phyloP scores from a whole-genome alignment of 139 green algal species.

The Monoraphidium neglectum region DNA sequence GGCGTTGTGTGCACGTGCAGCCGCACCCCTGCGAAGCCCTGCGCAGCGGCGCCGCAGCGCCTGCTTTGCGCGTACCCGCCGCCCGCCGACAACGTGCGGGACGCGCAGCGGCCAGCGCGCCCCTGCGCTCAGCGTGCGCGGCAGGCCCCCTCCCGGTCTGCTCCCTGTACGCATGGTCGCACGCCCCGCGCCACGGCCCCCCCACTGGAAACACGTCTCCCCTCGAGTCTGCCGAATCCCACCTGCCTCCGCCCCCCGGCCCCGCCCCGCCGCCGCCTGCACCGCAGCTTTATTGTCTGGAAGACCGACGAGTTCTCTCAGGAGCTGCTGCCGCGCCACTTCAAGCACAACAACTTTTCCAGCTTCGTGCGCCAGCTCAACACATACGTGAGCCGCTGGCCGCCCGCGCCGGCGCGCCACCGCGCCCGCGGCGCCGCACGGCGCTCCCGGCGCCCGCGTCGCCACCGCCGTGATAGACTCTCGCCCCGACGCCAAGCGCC shows the following conservation, averaged over 20 bases:
- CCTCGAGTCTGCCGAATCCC: not conserved
- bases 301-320: constrained; percentile 89
- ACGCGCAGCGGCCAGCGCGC: not conserved
- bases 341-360: constrained; percentile 99
- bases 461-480: no score
- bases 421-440: no score
- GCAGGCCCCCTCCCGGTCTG: not conserved
- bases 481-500: no score
- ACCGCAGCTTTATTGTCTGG: constrained; percentile 91
- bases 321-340: constrained; percentile 90
- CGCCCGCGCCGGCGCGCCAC: no score
- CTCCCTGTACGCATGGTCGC: not conserved
- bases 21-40: not conserved
- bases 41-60: not conserved
- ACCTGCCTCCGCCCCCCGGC: not conserved
- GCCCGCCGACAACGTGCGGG: not conserved
- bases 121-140: not conserved
- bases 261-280: no score
- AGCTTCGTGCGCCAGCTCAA: constrained; percentile 97
- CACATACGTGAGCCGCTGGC: constrained; percentile 81
- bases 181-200: no score
- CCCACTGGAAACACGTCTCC: not conserved
- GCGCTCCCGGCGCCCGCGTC: no score
- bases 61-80: not conserved
- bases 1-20: not conserved